These are phyloP conservation scores for Acanthamoeba culbertsoni DNA, from an alignment of 208 protist genomes.

Conservation along the genomic window DNA sequence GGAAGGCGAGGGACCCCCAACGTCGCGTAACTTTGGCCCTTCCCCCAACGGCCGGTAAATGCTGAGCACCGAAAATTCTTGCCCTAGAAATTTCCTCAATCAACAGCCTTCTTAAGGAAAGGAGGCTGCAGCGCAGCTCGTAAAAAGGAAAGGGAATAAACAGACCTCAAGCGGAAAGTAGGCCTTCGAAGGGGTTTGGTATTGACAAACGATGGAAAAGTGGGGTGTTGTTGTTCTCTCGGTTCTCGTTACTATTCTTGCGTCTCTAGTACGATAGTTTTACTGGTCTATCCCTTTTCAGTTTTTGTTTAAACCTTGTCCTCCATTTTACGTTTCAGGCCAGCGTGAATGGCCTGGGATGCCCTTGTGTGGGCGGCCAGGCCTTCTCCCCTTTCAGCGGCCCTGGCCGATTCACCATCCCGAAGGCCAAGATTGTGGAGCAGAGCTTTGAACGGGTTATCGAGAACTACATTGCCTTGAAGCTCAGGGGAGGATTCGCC, in stretches of 20 bases:
- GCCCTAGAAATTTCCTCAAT: background rate
- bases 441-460: background rate
- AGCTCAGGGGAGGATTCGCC: background rate
- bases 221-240: background rate
- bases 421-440: background rate
- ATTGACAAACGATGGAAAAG: background rate
- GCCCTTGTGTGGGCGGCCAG: constrained; percentile 12
- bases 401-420: background rate
- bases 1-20: background rate
- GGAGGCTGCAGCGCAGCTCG: too few relatives aligned
- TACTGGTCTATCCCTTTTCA: too few relatives aligned
- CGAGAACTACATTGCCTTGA: background rate
- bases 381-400: background rate
- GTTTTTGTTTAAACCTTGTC: too few relatives aligned
- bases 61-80: background rate
- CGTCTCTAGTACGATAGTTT: background rate
- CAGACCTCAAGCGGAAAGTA: background rate
- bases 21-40: background rate
- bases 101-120: too few relatives aligned
- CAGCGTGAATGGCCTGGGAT: constrained; percentile 4
- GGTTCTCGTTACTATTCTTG: background rate
- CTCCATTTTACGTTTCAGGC: background rate
- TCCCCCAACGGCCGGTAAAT: background rate
- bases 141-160: background rate
- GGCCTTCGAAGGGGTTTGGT: too few relatives aligned